Evolutionary conservation across 805 yeast species (phyloP).

Genomic region (Candida silvatica): DNA sequence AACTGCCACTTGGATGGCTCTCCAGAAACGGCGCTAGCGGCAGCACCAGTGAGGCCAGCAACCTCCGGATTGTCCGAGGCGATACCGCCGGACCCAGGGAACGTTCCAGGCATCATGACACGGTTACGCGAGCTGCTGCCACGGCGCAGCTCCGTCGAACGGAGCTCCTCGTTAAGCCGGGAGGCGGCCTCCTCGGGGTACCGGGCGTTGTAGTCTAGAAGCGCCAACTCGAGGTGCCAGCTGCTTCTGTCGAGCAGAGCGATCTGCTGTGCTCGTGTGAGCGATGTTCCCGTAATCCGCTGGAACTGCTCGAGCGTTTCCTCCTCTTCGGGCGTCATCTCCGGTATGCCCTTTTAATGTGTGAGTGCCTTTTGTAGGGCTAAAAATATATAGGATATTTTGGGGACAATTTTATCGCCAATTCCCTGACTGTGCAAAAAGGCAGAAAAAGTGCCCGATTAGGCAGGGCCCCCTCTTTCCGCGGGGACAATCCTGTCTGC

Average conservation of each 20-base stretch:
- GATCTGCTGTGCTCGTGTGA: slow-evolving; percentile 12
- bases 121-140: slow-evolving; percentile 6
- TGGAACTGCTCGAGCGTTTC: slow-evolving; percentile 14
- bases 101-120: slow-evolving; percentile 4
- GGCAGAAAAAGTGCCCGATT: too few species aligned
- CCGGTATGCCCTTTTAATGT: too few species aligned
- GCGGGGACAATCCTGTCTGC: too few species aligned
- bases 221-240: slow-evolving; percentile 22
- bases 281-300: slow-evolving; percentile 9
- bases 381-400: too few species aligned
- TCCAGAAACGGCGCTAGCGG: neutral
- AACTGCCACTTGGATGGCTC: slow-evolving; percentile 11
- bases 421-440: too few species aligned
- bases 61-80: too few species aligned
- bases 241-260: slow-evolving; percentile 12
- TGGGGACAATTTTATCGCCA: too few species aligned
- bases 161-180: slow-evolving; percentile 2
- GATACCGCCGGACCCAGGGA: neutral
- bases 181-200: slow-evolving; percentile 14
- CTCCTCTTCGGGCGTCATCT: slow-evolving; percentile 8
- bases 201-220: slow-evolving; percentile 15
- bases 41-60: too few species aligned
- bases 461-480: too few species aligned
- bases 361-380: too few species aligned
- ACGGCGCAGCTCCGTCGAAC: slow-evolving; percentile 2